Base-by-base conservation (phyloP, 1,139 yeast species). In the Candida glucosophila region DNA sequence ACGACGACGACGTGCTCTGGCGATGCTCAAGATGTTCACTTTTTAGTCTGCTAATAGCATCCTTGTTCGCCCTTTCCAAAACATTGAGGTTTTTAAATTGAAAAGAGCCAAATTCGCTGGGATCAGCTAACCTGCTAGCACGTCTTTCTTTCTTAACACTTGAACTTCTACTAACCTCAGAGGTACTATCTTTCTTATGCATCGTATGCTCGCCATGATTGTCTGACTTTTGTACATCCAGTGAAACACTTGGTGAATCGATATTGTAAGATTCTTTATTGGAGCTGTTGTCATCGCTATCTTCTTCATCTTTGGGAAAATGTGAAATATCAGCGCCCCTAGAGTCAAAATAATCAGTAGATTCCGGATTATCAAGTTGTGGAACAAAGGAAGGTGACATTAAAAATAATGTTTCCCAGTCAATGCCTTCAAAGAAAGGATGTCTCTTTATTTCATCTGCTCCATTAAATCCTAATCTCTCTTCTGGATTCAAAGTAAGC, bases 51-150 rank as follows among this genome's bases (percentile, higher is more conserved):
- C 82, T 82, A 32, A 92, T 83, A 10, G 83, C 88, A 51, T 88
- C 97, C 46, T 83, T 85, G 44, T 92, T 92, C 11, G 95, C 97
- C 43, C 81, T 82, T 41, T 90, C 98, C 34, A 92, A 63, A 4
- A 92, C 92, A 8, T 90, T 77, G 35, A 92, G 58, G 47, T 92
- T 92, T 40, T 95, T 67, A 53, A 83, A 92, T 34, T 83, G 78
- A 50, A 92, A 92, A 3, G 92, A 78, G 0, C 99, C 99, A 67
- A 90, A 92, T 41, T 88, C 97, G 24, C 73, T 63, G 3, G 66
- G 59, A 35, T 85, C 96, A 27, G 79, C 80, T 33, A 82, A 52
- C 36, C 82, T 60, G 48, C 81, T 63, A 29, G 80, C 66, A 41
- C 90, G 49, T 49, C 85, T 52, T 35, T 77, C 88, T 28, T 79